These are phyloP conservation scores for Camptophora hylomeconis DNA, from an alignment of 2,329 filamentous ascomycete species.

Conservation along the genomic window DNA sequence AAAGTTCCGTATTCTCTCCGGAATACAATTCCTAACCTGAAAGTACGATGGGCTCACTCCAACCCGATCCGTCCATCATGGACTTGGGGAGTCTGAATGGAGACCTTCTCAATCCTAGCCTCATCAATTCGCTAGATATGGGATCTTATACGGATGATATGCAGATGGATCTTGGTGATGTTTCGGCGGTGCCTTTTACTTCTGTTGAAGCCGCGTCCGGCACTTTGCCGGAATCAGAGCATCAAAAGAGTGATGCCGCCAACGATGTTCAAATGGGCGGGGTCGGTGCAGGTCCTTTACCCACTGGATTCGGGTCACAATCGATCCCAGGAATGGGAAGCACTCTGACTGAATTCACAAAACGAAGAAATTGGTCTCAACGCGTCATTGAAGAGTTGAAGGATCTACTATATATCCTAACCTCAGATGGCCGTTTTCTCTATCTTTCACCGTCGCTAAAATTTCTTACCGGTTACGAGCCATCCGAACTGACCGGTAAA, in stretches of 20 bases:
- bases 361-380: conserved; percentile 68
- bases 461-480: conserved; percentile 60
- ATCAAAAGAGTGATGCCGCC: conserved; percentile 8
- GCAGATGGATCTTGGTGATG: conserved; percentile 25
- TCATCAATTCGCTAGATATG: conserved; percentile 31
- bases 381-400: conserved; percentile 80
- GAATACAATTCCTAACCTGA: too few relatives aligned
- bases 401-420: conserved; percentile 79
- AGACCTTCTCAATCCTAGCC: conserved; percentile 13
- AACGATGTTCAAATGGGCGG: conserved; percentile 24
- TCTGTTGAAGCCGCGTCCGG: conserved; percentile 4
- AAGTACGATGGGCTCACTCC: conserved; percentile 2
- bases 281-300: conserved; percentile 42
- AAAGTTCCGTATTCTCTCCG: too few relatives aligned
- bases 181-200: conserved; percentile 4
- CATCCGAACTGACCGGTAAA: conserved; percentile 56
- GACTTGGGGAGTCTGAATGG: conserved; percentile 11
- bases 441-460: conserved; percentile 75
- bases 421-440: conserved; percentile 67
- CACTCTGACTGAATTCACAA: conserved; percentile 53
- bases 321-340: conserved; percentile 26
- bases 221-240: conserved; percentile 13
- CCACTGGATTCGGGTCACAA: conserved; percentile 38
- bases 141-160: conserved; percentile 36
- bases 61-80: conserved; percentile 8